Base-by-base conservation (phyloP, 306 rosid genomes). In the Pyrus betulifolia region DNA sequence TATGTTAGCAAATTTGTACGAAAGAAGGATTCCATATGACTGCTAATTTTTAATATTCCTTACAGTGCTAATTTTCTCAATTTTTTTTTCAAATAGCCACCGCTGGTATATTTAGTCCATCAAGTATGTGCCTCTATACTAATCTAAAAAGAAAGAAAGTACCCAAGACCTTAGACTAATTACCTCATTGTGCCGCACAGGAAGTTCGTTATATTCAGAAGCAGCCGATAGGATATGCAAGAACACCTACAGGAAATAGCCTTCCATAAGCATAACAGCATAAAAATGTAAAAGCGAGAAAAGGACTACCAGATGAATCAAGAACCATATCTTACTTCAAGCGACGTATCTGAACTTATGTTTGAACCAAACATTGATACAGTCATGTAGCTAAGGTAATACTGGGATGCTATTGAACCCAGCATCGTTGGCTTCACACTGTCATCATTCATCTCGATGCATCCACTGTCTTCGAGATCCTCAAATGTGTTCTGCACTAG, bases 391-490 rank as follows among this genome's bases (percentile, higher is more conserved):
- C 95, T 89, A 70, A 94, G 98, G 83, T 94, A 95, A 87, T 92
- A 88, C 83, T 94, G 97, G 74, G 98, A 92, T 75, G 98, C 97
- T 80, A 92, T 88, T 44, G 98, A 86, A 76, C 97, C 98, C 81
- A 95, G 82, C 93, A 92, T 95, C 90, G 78, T 82, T 28, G 96
- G 76, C 82, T 88, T 88, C 69, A 92, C 97, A 44, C 18, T 69
- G 70, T 88, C 96, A 40, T 95, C 97, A 40, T 79, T 68, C 91
- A 95, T 89, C 88, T 88, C 85, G 77, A 92, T 83, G 81, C 98
- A 95, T 86, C 97, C 97, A 90, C 98, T 86, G 79, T 92, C 98
- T 86, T 95, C 98, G 28, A 95, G 93, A 87, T 95, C 97, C 86
- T 95, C 97, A 85, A 90, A 92, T 66, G 92, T 90, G 77, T 70